Conservation (phyloP, 305 asterid genomes). For the Solanum hybrid region DNA sequence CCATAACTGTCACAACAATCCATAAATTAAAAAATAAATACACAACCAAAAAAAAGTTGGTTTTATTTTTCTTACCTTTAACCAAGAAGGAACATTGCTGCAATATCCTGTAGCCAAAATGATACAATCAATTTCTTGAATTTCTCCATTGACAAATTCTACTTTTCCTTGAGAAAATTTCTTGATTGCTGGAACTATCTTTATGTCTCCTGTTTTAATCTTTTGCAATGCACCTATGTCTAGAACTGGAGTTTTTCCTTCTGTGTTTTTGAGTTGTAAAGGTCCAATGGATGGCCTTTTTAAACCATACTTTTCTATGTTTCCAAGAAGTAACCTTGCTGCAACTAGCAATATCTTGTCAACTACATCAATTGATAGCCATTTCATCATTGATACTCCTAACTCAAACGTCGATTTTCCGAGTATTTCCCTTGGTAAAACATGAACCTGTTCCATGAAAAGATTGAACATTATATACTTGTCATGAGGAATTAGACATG, state of each 20-base stretch:
- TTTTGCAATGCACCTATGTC: conserved; percentile 67
- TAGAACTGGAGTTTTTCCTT: conserved; percentile 81
- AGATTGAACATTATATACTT: not conserved
- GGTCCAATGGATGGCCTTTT: conserved; percentile 66
- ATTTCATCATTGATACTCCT: conserved; percentile 44
- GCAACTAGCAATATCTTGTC: conserved; percentile 49
- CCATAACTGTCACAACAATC: conserved; percentile 57
- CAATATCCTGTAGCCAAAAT: conserved; percentile 82
- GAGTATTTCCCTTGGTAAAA: conserved; percentile 63
- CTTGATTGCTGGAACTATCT: conserved; percentile 66
- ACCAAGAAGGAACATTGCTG: conserved; percentile 92
- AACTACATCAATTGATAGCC: conserved; percentile 65
- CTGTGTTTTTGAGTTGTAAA: conserved; percentile 49
- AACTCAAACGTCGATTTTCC: conserved; percentile 72
- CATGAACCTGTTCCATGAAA: too few relatives aligned
- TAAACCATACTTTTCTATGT: conserved; percentile 49
- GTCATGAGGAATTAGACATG: not conserved
- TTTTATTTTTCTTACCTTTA: conserved; percentile 40
- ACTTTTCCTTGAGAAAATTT: conserved; percentile 46
- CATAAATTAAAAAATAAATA: not conserved
- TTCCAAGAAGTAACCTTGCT: conserved; percentile 57
- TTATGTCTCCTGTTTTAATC: conserved; percentile 69
- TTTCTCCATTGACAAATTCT: conserved; percentile 51
- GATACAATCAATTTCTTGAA: conserved; percentile 54
- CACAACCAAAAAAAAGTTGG: not conserved